These are phyloP conservation scores for Durio zibethinus DNA, from an alignment of 345 rosid species.

Conservation along the genomic window DNA sequence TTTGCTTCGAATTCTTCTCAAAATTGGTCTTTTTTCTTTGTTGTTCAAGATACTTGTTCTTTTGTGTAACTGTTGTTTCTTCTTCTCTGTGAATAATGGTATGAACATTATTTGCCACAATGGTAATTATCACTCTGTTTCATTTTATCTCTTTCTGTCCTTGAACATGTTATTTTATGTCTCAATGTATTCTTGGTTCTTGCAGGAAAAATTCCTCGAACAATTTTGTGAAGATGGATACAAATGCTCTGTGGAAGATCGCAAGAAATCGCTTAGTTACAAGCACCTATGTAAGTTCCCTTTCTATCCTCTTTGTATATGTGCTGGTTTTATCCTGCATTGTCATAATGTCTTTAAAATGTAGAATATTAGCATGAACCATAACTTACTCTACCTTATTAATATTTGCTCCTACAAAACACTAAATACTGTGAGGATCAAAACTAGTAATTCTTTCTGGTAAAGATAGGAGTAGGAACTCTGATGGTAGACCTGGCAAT, in stretches of 20 bases:
- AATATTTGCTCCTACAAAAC: background rate
- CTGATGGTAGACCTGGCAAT: no score
- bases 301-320: background rate
- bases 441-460: background rate
- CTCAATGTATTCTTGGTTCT: background rate
- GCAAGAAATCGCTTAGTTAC: constrained; percentile 63
- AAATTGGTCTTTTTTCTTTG: background rate
- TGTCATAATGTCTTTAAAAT: background rate
- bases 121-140: background rate
- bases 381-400: background rate
- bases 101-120: background rate
- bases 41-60: background rate
- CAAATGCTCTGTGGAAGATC: constrained; percentile 41
- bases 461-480: background rate
- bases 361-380: background rate
- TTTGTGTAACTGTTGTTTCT: background rate
- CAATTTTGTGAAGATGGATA: constrained; percentile 65
- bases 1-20: background rate
- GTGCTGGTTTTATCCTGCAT: no score
- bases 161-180: background rate
- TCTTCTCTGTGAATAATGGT: background rate
- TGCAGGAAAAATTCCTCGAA: constrained; percentile 74
- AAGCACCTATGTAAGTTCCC: constrained; percentile 56
- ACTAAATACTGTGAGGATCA: background rate
- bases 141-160: background rate